Evolutionary conservation across 1,139 yeast genomes (phyloP), one percentile per base, ranked within the genome.

Genomic region (Blastobotrys malaysiensis): DNA sequence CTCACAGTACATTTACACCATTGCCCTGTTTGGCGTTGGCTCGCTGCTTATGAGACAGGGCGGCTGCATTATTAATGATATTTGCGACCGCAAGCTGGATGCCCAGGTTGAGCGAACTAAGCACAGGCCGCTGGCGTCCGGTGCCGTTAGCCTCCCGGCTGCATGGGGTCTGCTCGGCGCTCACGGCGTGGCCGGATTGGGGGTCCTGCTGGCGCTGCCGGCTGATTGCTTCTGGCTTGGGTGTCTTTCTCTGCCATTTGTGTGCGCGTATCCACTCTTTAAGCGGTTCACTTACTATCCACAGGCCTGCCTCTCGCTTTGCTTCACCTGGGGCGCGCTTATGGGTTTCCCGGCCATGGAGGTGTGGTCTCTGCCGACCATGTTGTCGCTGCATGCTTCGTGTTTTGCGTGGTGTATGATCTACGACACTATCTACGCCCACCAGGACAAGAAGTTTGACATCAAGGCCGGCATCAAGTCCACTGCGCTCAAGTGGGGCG

Each of bases 321-420:
- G 96, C 63, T 95, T 89, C 70, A 86, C 89, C 58, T 95, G 99
- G 99, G 99, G 97, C 22, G 90, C 96, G 9, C 69, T 93, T 44
- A 73, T 93, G 36, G 99, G 99, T 0, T 93, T 88, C 70, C 97
- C 99, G 2, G 98, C 98, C 0, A 89, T 95, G 79, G 97, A 96
- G 0, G 81, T 91, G 1, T 79, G 93, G 78, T 64, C 69, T 49
- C 77, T 82, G 74, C 73, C 82, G 19, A 87, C 90, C 2, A 91
- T 91, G 81, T 74, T 81, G 11, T 89, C 97, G 0, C 75, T 95
- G 52, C 88, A 86, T 63, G 69, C 83, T 2, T 82, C 96, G 16
- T 84, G 90, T 49, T 87, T 85, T 67, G 77, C 86, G 55, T 95
- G 99, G 99, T 86, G 96, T 61, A 86, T 95, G 88, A 84, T 86